phyloP scores from a whole-genome alignment of 176 grass and related monocot species.

The Oryza coarctata region DNA sequence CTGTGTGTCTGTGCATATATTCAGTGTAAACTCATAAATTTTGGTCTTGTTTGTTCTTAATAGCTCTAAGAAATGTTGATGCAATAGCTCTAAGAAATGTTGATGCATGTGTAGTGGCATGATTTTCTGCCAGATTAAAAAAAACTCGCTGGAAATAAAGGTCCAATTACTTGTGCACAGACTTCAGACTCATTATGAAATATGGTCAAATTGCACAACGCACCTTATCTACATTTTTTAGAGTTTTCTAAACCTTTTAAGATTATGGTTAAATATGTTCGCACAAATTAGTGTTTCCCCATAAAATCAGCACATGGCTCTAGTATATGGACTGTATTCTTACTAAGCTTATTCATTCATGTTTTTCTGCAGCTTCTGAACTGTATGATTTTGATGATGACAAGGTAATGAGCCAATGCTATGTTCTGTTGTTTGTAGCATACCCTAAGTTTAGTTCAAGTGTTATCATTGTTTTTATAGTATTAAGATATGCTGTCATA shows the following conservation, averaged over 20 bases:
- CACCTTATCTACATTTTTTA: neutral
- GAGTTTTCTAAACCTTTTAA: neutral
- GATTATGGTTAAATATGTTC: conserved; percentile 2
- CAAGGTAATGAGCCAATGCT: conserved; percentile 47
- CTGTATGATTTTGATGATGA: conserved; percentile 83
- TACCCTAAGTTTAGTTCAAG: conserved; percentile 25
- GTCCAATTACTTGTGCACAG: neutral
- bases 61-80: neutral
- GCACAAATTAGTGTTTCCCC: neutral
- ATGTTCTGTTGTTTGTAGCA: conserved; percentile 11
- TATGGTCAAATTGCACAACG: neutral
- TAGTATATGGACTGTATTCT: conserved; percentile 1
- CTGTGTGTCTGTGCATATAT: neutral
- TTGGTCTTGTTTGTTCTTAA: neutral
- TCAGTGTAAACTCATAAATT: neutral
- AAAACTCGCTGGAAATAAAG: neutral
- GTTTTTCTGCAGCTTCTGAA: conserved; percentile 66
- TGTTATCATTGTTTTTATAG: neutral
- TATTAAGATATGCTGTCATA: conserved; percentile 5
- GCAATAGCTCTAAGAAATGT: neutral
- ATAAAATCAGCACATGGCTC: neutral
- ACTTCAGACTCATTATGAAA: neutral
- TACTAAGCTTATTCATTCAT: conserved; percentile 20
- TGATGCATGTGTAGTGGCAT: neutral
- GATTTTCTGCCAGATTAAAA: conserved; percentile 1